Evolutionary conservation across 2,329 filamentous ascomycete species (phyloP).

Genomic region (Pestalotiopsis sp.): DNA sequence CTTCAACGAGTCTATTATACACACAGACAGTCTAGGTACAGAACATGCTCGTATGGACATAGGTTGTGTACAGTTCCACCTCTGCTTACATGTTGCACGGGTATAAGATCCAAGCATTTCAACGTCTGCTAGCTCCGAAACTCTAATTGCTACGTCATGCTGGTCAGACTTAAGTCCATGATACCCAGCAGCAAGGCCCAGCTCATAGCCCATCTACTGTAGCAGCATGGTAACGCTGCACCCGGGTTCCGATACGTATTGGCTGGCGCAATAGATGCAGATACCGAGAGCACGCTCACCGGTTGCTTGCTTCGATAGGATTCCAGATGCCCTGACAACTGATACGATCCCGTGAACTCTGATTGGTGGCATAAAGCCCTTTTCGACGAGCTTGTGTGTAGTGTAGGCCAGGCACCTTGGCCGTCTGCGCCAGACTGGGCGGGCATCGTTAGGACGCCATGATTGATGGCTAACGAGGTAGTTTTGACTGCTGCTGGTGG

Average conservation of each 20-base stretch:
- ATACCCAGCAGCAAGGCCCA: background rate
- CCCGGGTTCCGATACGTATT: background rate
- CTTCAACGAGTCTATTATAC: background rate
- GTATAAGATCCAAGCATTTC: constrained; percentile 1
- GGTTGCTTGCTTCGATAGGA: background rate
- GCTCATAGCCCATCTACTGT: background rate
- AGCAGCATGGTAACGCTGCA: background rate
- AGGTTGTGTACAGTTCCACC: background rate
- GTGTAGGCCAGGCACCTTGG: background rate
- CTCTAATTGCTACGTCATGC: constrained; percentile 10
- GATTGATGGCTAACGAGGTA: background rate
- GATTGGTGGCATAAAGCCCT: background rate
- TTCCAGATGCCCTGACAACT: background rate
- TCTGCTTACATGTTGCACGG: constrained; percentile 3
- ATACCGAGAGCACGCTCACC: background rate
- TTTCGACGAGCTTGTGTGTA: background rate
- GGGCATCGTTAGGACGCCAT: background rate
- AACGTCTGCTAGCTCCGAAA: background rate
- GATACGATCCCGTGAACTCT: background rate
- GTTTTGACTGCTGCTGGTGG: background rate
- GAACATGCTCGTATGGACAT: background rate
- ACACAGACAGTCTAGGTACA: background rate
- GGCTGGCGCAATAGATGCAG: background rate
- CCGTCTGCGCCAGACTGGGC: background rate
- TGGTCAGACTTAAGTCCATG: background rate